phyloP scores from a whole-genome alignment of 2,329 filamentous ascomycete genomes.

The Geosmithia morbida region DNA sequence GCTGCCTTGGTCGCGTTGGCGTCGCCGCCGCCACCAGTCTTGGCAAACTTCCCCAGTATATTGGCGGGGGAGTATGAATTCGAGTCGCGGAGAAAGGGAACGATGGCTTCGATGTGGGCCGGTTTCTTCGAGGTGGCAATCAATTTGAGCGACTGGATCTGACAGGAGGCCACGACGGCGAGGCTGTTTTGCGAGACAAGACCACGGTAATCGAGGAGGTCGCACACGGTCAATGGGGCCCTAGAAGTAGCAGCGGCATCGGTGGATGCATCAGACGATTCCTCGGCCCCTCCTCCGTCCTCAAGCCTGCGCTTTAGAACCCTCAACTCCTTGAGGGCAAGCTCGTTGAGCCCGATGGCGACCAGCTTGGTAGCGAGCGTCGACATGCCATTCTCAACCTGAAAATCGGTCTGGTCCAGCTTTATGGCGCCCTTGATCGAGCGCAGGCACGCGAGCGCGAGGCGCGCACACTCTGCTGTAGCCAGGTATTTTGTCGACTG shows the following conservation, averaged over 20 bases:
- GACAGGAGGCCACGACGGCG: slow-evolving; percentile 44
- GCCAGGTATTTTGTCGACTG: slow-evolving; percentile 33
- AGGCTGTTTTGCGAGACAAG: slow-evolving; percentile 28
- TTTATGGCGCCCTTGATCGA: slow-evolving; percentile 38
- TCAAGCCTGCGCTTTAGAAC: slow-evolving; percentile 51
- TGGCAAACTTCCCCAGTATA: slow-evolving; percentile 34
- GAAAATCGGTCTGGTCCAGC: slow-evolving; percentile 43
- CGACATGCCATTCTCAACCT: slow-evolving; percentile 61
- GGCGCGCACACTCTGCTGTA: slow-evolving; percentile 53
- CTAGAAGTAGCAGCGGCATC: slow-evolving; percentile 10
- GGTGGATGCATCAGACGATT: slow-evolving; percentile 12
- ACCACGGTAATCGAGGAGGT: slow-evolving; percentile 48
- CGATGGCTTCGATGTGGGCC: slow-evolving; percentile 38
- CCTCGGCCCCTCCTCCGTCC: slow-evolving; percentile 4
- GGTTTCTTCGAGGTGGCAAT: slow-evolving; percentile 46
- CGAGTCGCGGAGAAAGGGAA: slow-evolving; percentile 38
- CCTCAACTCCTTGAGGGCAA: slow-evolving; percentile 54
- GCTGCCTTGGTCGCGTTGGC: slow-evolving; percentile 41
- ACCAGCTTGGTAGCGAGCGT: slow-evolving; percentile 54
- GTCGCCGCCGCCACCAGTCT: slow-evolving; percentile 19
- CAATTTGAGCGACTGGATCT: slow-evolving; percentile 50
- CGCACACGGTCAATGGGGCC: slow-evolving; percentile 23
- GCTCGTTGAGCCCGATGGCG: slow-evolving; percentile 46
- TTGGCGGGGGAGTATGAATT: slow-evolving; percentile 41
- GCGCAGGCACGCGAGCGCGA: slow-evolving; percentile 52